Conservation (phyloP, 768 basidiomycete species). For the Lactarius tabidus region DNA sequence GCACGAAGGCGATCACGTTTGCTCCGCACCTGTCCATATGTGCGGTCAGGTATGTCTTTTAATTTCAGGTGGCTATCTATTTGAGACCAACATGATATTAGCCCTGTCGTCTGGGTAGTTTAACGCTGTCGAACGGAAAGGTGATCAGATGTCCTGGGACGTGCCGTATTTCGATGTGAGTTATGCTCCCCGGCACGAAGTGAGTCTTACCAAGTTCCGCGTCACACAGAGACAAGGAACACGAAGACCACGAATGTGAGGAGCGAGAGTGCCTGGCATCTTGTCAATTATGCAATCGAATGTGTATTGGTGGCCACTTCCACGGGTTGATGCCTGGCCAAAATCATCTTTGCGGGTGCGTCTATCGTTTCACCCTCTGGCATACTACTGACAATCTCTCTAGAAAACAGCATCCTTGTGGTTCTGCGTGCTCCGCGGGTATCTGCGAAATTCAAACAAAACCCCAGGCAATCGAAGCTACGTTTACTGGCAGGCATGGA, state of each 20-base stretch:
- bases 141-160: neutral
- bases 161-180: slow-evolving; percentile 4
- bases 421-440: slow-evolving; percentile 41
- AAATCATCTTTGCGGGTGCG: slow-evolving; percentile 55
- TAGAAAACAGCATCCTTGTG: slow-evolving; percentile 51
- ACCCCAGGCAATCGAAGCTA: slow-evolving; percentile 56
- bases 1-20: slow-evolving; percentile 45
- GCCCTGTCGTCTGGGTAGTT: slow-evolving; percentile 8
- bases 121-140: neutral
- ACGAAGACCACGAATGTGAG: slow-evolving; percentile 48
- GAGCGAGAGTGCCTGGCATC: slow-evolving; percentile 47
- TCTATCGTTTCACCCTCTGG: neutral
- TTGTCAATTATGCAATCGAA: slow-evolving; percentile 51
- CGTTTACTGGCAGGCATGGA: slow-evolving; percentile 54
- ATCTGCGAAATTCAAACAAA: slow-evolving; percentile 55
- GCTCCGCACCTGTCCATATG: slow-evolving; percentile 48
- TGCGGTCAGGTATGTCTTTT: slow-evolving; percentile 46
- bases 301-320: slow-evolving; percentile 47
- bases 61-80: neutral
- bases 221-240: slow-evolving; percentile 39
- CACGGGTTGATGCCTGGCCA: slow-evolving; percentile 43
- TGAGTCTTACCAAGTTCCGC: neutral
- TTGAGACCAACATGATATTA: neutral
- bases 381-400: neutral
- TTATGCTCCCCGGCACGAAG: neutral